Percentiles rank a stretch among this genome's conserved stretches.
Conservation (phyloP, 805 yeast genomes). For the Saccharomycopsis vini region DNA sequence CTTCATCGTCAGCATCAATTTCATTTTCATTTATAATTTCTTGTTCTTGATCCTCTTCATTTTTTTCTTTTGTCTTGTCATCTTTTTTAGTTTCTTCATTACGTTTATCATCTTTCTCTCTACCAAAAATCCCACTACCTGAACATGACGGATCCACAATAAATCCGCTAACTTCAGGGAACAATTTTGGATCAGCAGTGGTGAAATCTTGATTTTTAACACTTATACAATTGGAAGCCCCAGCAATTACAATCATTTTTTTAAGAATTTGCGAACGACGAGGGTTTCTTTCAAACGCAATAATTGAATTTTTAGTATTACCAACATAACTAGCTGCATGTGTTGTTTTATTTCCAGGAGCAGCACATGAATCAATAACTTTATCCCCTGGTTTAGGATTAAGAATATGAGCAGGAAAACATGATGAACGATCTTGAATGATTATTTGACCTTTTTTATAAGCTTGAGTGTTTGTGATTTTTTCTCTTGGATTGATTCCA, state of each 20-base stretch:
- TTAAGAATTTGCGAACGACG: constrained; percentile 60
- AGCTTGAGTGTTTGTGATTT: constrained; percentile 55
- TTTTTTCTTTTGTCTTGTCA: constrained; percentile 16
- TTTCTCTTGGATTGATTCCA: constrained; percentile 74
- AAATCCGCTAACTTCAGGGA: constrained; percentile 61
- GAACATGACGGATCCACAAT: constrained; percentile 96
- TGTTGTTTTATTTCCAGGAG: constrained; percentile 97
- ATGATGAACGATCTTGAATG: constrained; percentile 93
- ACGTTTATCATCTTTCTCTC: constrained; percentile 48
- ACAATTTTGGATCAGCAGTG: constrained; percentile 46
- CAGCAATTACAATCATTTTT: constrained; percentile 76
- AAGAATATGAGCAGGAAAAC: constrained; percentile 87
- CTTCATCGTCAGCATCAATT: constrained; percentile 31
- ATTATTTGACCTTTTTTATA: constrained; percentile 73
- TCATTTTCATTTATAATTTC: constrained; percentile 20
- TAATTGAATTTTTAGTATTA: constrained; percentile 30
- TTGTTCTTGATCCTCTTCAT: constrained; percentile 13
- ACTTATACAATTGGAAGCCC: constrained; percentile 39
- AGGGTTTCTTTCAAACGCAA: constrained; percentile 83
- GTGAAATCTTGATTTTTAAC: constrained; percentile 55
- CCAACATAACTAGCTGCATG: constrained; percentile 67
- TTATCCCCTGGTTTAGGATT: constrained; percentile 50
- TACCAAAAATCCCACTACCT: constrained; percentile 96
- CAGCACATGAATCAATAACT: constrained; percentile 91
- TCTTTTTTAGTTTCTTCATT: constrained; percentile 37